A percentile compares a stretch with the other conserved stretches of the same genome.
phyloP scores from a whole-genome alignment of 148 eudicot species.

The Fagopyrum tataricum region DNA sequence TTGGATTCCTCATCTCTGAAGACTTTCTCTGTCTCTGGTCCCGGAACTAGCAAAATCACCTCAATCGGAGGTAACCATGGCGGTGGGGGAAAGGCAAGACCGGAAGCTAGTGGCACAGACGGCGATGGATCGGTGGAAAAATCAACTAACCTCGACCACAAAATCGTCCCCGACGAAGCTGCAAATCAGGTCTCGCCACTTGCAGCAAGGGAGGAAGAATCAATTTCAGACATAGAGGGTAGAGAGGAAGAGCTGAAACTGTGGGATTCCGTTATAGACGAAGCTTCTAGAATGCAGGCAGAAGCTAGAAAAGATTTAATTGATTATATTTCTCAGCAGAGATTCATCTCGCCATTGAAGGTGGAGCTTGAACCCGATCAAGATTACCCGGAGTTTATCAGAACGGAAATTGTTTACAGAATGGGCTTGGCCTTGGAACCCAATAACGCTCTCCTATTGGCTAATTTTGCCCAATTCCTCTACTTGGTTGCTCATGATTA shows the following conservation, averaged over 20 bases:
- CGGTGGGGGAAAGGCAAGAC: slow-evolving; percentile 54
- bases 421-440: slow-evolving; percentile 53
- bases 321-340: slow-evolving; percentile 43
- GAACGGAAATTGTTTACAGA: slow-evolving; percentile 56
- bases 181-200: slow-evolving; percentile 21
- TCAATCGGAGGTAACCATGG: slow-evolving; percentile 52
- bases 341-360: slow-evolving; percentile 66
- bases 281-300: slow-evolving; percentile 56
- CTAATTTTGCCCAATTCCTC: slow-evolving; percentile 89
- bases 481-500: slow-evolving; percentile 61
- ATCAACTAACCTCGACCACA: slow-evolving; percentile 18
- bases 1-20: slow-evolving; percentile 31
- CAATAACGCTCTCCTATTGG: slow-evolving; percentile 49
- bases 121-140: slow-evolving; percentile 52
- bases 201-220: slow-evolving; percentile 21
- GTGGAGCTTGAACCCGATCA: slow-evolving; percentile 37
- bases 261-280: slow-evolving; percentile 59
- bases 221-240: neutral
- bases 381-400: slow-evolving; percentile 37
- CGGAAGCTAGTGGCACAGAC: slow-evolving; percentile 51
- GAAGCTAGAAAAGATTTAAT: slow-evolving; percentile 28
- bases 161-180: slow-evolving; percentile 34
- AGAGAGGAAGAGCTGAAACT: slow-evolving; percentile 29
- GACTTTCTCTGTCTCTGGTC: slow-evolving; percentile 24
- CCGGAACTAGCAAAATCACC: slow-evolving; percentile 28